Evolutionary conservation across 2,329 filamentous ascomycete genomes (phyloP), one percentile per base, ranked within the genome.

Genomic region (Tolypocladium ophioglossoides): DNA sequence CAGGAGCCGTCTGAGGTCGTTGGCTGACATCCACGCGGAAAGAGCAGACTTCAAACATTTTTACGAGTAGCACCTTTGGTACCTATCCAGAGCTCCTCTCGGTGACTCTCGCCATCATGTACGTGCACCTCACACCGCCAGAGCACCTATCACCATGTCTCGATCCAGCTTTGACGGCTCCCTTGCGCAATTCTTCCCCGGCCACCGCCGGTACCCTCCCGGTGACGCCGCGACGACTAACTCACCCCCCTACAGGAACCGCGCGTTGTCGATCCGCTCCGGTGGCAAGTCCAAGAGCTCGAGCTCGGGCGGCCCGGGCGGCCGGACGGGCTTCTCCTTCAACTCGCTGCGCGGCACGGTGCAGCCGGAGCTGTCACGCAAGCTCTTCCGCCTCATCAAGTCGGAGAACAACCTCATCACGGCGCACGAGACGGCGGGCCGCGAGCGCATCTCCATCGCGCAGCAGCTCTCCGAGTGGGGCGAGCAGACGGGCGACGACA

Each of bases 401-500:
- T 89, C 87, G 51, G 87, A 95, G 72, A 97, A 96, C 77, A 85
- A 87, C 66, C 85, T 91, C 38, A 91, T 97, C 64, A 78, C 80
- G 51, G 87, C 89, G 50, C 87, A 96, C 73, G 90, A 96, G 74
- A 75, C 83, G 8, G 94, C 92, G 8, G 89, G 85, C 50, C 87
- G 86, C 56, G 92, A 96, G 75, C 88, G 91, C 55, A 74, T 89
- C 57, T 83, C 84, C 51, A 91, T 97, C 64, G 94, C 91, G 18
- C 84, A 85, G 12, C 92, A 97, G 74, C 82, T 99, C 47, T 95
- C 90, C 9, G 91, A 97, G 62, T 99, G 94, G 94, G 94, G 94
- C 55, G 91, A 97, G 73, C 82, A 88, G 56, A 96, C 91, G 2
- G 82, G 83, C 52, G 94, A 99, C 65, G 90, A 95, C 57, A 83